These are phyloP conservation scores for Penium margaritaceum DNA, from an alignment of 139 green algal species.

Conservation along the genomic window DNA sequence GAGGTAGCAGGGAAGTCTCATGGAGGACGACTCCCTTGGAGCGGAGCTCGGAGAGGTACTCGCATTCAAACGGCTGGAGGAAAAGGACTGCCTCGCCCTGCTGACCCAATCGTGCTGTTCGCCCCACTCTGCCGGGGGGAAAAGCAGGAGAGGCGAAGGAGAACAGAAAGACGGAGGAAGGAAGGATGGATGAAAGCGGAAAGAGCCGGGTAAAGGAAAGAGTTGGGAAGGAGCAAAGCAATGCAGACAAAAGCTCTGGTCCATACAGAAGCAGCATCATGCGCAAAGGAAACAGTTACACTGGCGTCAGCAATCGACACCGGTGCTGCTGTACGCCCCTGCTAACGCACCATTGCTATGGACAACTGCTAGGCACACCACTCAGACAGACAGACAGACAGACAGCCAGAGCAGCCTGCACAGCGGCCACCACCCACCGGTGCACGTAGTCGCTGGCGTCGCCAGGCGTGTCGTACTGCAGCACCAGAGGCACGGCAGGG, in stretches of 20 bases:
- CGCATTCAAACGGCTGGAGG: slow-evolving; percentile 70
- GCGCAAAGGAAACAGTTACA: no score
- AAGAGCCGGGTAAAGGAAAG: neutral
- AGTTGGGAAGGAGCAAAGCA: neutral
- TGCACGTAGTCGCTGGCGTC: slow-evolving; percentile 69
- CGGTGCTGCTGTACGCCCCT: no score
- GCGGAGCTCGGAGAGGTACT: slow-evolving; percentile 68
- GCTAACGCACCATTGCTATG: no score
- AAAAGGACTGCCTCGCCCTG: slow-evolving; percentile 76
- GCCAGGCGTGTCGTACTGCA: slow-evolving; percentile 86
- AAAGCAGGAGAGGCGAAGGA: neutral
- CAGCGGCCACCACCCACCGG: no score
- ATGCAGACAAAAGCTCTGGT: neutral
- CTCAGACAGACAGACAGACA: no score
- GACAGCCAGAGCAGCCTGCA: no score
- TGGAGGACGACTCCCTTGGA: slow-evolving; percentile 30
- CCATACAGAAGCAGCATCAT: no score
- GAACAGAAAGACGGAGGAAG: neutral
- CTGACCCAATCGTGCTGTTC: slow-evolving; percentile 77
- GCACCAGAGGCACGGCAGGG: slow-evolving; percentile 70
- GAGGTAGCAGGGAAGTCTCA: neutral
- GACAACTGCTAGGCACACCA: no score
- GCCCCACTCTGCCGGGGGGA: slow-evolving; percentile 64
- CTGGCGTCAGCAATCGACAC: no score
- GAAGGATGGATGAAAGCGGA: neutral